Percentiles rank a stretch among this genome's conserved stretches.
Evolutionary conservation across 305 asterid genomes (phyloP).

Genomic region (Petunia hybrid): DNA sequence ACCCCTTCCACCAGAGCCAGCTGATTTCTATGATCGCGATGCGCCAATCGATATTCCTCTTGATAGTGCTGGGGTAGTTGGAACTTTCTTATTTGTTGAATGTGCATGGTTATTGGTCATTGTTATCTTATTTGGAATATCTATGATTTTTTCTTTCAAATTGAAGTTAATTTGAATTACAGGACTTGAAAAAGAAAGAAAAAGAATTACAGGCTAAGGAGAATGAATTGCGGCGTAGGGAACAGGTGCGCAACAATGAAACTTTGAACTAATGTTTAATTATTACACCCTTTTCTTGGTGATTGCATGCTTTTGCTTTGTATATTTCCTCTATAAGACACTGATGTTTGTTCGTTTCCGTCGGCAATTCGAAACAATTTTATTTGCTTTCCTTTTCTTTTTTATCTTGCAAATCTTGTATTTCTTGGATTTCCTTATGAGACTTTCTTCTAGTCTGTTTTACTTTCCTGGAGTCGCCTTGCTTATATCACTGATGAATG

Average conservation of each 20-base stretch:
- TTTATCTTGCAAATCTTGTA: neutral
- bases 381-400: neutral
- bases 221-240: constrained; percentile 80
- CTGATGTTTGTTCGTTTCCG: neutral
- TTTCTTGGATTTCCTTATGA: neutral
- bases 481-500: neutral
- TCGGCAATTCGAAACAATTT: neutral
- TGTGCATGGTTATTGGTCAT: neutral
- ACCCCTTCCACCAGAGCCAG: constrained; percentile 96
- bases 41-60: constrained; percentile 85
- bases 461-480: neutral
- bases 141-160: constrained; percentile 33
- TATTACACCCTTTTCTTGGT: neutral
- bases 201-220: constrained; percentile 86
- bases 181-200: constrained; percentile 80
- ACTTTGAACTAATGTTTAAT: neutral
- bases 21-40: constrained; percentile 82
- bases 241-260: constrained; percentile 60
- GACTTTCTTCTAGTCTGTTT: neutral
- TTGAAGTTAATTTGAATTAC: constrained; percentile 31
- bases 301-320: neutral
- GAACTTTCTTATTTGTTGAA: constrained; percentile 16
- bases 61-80: constrained; percentile 65
- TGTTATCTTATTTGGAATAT: neutral
- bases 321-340: neutral